Percentiles rank a stretch among this genome's conserved stretches.
phyloP scores from a whole-genome alignment of 192 early-diverging fungal species.

The Podochytrium sp. region DNA sequence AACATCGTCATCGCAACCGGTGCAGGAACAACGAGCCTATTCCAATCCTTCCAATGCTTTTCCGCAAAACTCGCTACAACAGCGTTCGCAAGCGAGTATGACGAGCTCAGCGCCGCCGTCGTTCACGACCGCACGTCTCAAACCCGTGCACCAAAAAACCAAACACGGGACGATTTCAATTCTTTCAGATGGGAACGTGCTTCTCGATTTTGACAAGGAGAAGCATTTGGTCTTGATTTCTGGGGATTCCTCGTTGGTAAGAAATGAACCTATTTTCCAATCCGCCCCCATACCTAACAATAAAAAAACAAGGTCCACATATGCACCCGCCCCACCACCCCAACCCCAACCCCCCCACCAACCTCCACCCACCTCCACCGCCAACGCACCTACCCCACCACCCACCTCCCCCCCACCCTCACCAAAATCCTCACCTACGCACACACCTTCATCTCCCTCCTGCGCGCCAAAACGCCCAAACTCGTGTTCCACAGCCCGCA shows the following conservation, averaged over 20 bases:
- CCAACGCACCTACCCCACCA: neutral
- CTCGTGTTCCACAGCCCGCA: slow-evolving; percentile 73
- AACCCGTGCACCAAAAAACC: slow-evolving; percentile 52
- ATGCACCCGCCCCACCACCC: neutral
- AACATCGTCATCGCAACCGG: neutral
- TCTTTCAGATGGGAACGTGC: slow-evolving; percentile 32
- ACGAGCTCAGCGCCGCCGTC: slow-evolving; percentile 15
- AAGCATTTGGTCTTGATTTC: slow-evolving; percentile 43
- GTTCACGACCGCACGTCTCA: slow-evolving; percentile 53
- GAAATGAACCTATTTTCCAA: neutral
- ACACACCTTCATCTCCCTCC: slow-evolving; percentile 54
- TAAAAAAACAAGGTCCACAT: neutral
- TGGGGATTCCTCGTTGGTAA: slow-evolving; percentile 33
- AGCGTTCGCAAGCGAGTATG: no score
- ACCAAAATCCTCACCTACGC: slow-evolving; percentile 37
- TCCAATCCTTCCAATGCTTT: neutral
- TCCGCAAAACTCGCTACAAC: no score
- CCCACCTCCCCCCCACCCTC: neutral
- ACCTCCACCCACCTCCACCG: neutral
- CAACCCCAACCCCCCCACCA: neutral
- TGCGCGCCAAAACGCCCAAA: slow-evolving; percentile 65
- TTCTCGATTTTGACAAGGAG: slow-evolving; percentile 53
- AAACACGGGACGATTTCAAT: slow-evolving; percentile 54
- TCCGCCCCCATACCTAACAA: neutral
- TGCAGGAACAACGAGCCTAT: neutral